Evolutionary conservation across 1,284 basidiomycete genomes (phyloP).

Genomic region (Coniophora puteana): DNA sequence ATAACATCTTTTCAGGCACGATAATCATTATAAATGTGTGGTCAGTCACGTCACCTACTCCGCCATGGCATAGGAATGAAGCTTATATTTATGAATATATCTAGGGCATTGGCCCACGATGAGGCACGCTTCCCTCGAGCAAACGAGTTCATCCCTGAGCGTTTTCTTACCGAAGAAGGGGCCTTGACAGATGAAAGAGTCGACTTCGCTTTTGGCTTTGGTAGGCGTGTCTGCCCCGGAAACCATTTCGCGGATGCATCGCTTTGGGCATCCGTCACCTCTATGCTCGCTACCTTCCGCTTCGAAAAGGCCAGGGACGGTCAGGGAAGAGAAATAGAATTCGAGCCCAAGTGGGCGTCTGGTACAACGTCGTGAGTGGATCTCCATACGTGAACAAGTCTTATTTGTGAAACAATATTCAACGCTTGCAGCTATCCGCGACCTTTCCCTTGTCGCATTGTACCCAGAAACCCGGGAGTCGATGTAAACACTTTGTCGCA

Average conservation of each 20-base stretch:
- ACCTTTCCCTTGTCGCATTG: slow-evolving; percentile 8
- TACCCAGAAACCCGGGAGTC: slow-evolving; percentile 4
- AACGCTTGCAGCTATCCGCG: too few relatives aligned
- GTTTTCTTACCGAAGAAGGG: neutral
- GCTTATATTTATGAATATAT: neutral
- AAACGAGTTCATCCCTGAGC: slow-evolving; percentile 1
- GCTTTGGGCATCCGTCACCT: slow-evolving; percentile 12
- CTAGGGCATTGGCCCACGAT: neutral
- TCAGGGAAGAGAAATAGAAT: slow-evolving; percentile 13
- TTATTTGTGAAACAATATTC: too few relatives aligned
- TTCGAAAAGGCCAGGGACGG: slow-evolving; percentile 12
- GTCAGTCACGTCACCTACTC: slow-evolving; percentile 12
- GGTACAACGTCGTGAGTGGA: slow-evolving; percentile 4
- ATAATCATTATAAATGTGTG: slow-evolving; percentile 26
- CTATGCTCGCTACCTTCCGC: slow-evolving; percentile 16
- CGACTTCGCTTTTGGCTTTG: neutral
- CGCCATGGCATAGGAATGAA: too few relatives aligned
- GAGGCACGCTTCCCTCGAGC: neutral
- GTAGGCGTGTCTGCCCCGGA: neutral
- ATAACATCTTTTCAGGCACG: slow-evolving; percentile 22
- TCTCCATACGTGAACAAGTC: too few relatives aligned
- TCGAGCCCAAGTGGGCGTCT: slow-evolving; percentile 4
- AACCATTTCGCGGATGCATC: slow-evolving; percentile 13
- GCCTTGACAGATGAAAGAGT: neutral
- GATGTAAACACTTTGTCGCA: slow-evolving; percentile 4